A percentile compares a stretch with the other conserved stretches of the same genome.
phyloP scores from a whole-genome alignment of 176 grass and related monocot species.

The Rhynchospora pubera region DNA sequence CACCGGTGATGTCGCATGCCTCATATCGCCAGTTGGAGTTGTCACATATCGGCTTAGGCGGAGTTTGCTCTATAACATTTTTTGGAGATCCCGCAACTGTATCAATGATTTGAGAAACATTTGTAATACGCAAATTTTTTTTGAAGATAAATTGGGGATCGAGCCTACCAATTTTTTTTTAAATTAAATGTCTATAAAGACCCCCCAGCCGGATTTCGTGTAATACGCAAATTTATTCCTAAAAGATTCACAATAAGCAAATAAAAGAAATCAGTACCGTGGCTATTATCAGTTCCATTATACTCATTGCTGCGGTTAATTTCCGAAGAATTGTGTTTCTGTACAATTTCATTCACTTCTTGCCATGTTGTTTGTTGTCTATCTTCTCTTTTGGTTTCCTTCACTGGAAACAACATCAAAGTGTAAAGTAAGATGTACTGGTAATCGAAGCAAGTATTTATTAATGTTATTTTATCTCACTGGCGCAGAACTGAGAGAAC shows the following conservation, averaged over 20 bases:
- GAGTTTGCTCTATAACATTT: not conserved
- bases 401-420: not conserved
- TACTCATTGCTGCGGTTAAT: not conserved
- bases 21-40: slow-evolving; percentile 43
- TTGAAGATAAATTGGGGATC: too few species aligned
- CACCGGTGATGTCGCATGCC: slow-evolving; percentile 44
- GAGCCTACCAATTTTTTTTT: too few species aligned
- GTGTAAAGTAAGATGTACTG: not conserved
- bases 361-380: slow-evolving; percentile 3
- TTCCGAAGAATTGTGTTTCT: not conserved
- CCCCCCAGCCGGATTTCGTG: too few species aligned
- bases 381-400: slow-evolving; percentile 10
- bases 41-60: slow-evolving; percentile 50
- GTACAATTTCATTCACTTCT: slow-evolving; percentile 1
- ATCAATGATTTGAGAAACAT: too few species aligned
- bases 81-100: not conserved
- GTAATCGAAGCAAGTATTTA: not conserved
- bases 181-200: too few species aligned
- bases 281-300: not conserved
- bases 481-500: not conserved
- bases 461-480: not conserved
- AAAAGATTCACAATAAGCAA: not conserved
- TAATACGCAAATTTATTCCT: not conserved
- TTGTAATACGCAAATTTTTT: too few species aligned
- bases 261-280: not conserved